Evolutionary conservation across 2,329 filamentous ascomycete species (phyloP).

Genomic region (Colletotrichum sp.): DNA sequence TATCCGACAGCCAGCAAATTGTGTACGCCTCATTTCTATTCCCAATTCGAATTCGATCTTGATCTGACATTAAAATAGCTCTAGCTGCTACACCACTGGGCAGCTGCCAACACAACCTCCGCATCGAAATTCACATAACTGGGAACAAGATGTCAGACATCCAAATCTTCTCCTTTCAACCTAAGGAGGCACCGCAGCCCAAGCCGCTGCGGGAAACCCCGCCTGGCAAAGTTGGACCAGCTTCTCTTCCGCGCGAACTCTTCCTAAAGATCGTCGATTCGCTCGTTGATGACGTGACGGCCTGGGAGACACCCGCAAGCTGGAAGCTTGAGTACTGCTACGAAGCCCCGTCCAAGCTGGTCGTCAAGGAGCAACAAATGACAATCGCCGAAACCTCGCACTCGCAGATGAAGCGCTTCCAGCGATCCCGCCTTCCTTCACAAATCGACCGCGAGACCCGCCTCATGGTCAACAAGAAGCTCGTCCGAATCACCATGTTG

Average conservation of each 20-base stretch:
- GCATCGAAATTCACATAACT: neutral
- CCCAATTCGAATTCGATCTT: neutral
- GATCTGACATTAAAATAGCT: neutral
- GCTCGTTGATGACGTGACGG: too few species aligned
- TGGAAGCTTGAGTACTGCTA: neutral
- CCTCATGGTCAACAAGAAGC: neutral
- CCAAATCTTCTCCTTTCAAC: neutral
- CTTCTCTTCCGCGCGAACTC: neutral
- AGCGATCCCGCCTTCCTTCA: neutral
- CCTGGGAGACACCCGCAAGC: neutral
- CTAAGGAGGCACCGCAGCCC: neutral
- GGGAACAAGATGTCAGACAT: neutral
- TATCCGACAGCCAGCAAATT: accelerated
- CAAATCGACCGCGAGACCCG: neutral
- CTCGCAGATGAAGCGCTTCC: neutral
- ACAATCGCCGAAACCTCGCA: neutral
- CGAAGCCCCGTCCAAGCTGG: neutral
- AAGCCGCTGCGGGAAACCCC: neutral
- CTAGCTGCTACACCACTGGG: neutral
- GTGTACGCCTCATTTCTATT: neutral
- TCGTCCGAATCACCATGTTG: neutral
- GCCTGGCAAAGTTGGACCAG: neutral
- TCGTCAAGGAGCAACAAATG: accelerated
- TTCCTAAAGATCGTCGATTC: neutral
- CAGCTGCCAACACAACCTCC: neutral